Conservation (phyloP, 495 filamentous ascomycete species). For the Aspergillus mulundensis region DNA sequence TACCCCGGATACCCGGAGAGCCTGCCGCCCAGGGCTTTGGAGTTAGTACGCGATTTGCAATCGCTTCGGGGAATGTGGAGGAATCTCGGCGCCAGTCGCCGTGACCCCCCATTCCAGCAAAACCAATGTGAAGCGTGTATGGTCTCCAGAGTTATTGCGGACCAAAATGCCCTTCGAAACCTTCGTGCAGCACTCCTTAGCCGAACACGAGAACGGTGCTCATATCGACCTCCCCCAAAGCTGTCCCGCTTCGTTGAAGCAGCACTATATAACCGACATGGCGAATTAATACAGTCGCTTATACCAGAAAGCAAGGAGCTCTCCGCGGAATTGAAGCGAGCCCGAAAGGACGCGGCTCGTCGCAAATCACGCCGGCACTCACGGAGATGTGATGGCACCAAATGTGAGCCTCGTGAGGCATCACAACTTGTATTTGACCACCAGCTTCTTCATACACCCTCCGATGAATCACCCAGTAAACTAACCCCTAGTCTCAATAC, state of each 20-base stretch:
- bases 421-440: not conserved
- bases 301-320: conserved; percentile 12
- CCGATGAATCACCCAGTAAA: not conserved
- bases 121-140: conserved; percentile 42
- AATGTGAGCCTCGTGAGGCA: not conserved
- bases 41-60: conserved; percentile 16
- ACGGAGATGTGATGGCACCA: not conserved
- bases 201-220: conserved; percentile 24
- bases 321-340: conserved; percentile 22
- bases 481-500: not conserved
- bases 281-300: conserved; percentile 1
- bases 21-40: conserved; percentile 6
- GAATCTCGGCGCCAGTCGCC: conserved; percentile 10
- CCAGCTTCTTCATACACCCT: not conserved
- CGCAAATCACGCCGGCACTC: not conserved
- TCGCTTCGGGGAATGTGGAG: conserved; percentile 33
- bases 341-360: conserved; percentile 1
- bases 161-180: conserved; percentile 20
- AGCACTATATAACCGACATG: conserved; percentile 14
- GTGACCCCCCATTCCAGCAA: conserved; percentile 20
- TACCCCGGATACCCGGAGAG: conserved; percentile 13
- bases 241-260: conserved; percentile 28
- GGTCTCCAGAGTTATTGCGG: conserved; percentile 28
- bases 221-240: conserved; percentile 18
- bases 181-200: conserved; percentile 30